phyloP scores from a whole-genome alignment of 2,329 filamentous ascomycete species.

The Dactylellina sp. region DNA sequence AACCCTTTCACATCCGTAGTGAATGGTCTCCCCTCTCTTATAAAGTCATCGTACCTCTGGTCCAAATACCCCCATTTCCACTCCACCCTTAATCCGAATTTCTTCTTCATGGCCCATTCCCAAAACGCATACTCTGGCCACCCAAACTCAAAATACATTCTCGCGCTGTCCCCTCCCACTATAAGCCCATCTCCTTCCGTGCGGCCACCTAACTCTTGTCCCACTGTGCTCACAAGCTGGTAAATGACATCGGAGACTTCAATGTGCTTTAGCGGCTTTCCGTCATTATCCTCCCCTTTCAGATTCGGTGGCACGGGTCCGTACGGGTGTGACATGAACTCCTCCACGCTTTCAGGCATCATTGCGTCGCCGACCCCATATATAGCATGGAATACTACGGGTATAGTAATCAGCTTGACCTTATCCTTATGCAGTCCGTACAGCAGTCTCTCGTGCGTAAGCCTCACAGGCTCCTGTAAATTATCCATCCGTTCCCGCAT shows the following conservation, averaged over 20 bases:
- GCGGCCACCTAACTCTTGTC: conserved; percentile 21
- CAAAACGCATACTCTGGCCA: conserved; percentile 52
- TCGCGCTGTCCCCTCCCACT: conserved; percentile 23
- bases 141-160: conserved; percentile 41
- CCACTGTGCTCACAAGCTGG: conserved; percentile 18
- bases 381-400: conserved; percentile 40
- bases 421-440: conserved; percentile 28
- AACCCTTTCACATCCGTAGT: conserved; percentile 11
- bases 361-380: conserved; percentile 46
- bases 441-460: conserved; percentile 40
- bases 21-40: conserved; percentile 28
- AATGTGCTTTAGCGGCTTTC: conserved; percentile 32
- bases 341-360: conserved; percentile 30
- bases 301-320: conserved; percentile 45
- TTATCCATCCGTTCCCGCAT: conserved; percentile 43
- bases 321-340: conserved; percentile 38
- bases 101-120: conserved; percentile 40
- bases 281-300: conserved; percentile 27
- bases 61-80: conserved; percentile 44
- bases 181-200: neutral
- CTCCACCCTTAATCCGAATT: conserved; percentile 27
- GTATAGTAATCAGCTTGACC: conserved; percentile 29
- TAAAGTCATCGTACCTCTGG: conserved; percentile 35
- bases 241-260: conserved; percentile 45
- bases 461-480: conserved; percentile 25